Evolutionary conservation across 2,329 filamentous ascomycete species (phyloP), one percentile per base, ranked within the genome.

Genomic region (Penicillium sp.): DNA sequence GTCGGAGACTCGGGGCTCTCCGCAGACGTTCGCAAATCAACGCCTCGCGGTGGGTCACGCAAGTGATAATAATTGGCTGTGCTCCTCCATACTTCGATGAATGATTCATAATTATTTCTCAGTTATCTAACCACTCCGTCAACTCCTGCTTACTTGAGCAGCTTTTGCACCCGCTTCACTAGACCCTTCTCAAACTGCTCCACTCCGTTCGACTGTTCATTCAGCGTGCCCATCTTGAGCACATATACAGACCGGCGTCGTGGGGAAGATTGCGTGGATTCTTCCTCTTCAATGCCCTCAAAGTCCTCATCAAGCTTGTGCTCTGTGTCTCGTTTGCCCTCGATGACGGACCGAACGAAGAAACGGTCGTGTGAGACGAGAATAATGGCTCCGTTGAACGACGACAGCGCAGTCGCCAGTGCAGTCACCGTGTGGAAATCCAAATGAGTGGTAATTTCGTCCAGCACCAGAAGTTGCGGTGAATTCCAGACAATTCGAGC

Each of bases 381-480:
- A 42, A 96, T 77, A 4, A 95, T 83, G 0, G 91, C 91, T 0
- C 92, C 92, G 58, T 87, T 84, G 83, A 90, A 96, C 2, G 78
- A 78, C 14, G 83, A 82, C 64, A 96, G 74, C 2, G 89, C 89
- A 26, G 85, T 82, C 0, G 89, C 83, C 57, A 96, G 76, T 1
- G 89, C 90, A 7, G 86, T 84, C 26, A 94, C 90, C 0, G 90
- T 94, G 76, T 95, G 87, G 63, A 90, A 91, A 73, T 96, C 92
- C 43, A 96, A 81, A 79, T 96, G 92, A 0, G 92, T 94, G 6
- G 91, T 95, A 26, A 92, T 88, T 74, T 92, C 92, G 72, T 94
- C 91, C 7, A 94, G 83, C 6, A 94, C 83, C 2, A 94, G 82
- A 59, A 91, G 84, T 65, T 93, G 90, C 22, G 90, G 90, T 3